phyloP scores from a whole-genome alignment of 73 alveolate genomes.

The Durusdinium trenchii region DNA sequence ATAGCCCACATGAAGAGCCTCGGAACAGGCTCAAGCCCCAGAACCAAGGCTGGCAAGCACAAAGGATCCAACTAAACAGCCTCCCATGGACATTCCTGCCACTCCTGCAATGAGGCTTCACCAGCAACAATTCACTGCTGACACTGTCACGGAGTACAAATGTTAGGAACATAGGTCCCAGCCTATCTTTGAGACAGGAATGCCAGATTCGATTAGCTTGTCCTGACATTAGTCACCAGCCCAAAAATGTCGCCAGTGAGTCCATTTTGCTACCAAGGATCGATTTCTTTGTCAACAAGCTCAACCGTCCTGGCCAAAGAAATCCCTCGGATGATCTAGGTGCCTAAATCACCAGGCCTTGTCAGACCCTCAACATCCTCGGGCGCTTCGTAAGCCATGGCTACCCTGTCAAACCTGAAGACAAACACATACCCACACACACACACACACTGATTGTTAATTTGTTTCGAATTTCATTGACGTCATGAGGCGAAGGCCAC shows the following conservation, averaged over 20 bases:
- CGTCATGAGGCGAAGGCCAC: too few species aligned
- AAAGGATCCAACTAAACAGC: conserved; percentile 29
- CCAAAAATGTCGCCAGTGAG: background rate
- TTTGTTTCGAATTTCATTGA: too few species aligned
- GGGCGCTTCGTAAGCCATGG: conserved; percentile 87
- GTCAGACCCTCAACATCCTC: conserved; percentile 53
- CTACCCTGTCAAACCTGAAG: conserved; percentile 79
- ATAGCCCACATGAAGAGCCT: conserved; percentile 80
- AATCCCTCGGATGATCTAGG: background rate
- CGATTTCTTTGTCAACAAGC: conserved; percentile 75
- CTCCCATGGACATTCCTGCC: conserved; percentile 88
- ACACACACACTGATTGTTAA: too few species aligned
- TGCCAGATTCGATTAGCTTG: conserved; percentile 23
- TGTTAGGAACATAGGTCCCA: background rate
- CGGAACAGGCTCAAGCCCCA: background rate
- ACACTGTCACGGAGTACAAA: too few species aligned
- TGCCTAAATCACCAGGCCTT: background rate
- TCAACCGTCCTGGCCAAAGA: conserved; percentile 41
- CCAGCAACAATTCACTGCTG: too few species aligned
- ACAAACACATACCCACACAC: too few species aligned
- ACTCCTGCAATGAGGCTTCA: conserved; percentile 39
- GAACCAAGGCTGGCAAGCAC: background rate
- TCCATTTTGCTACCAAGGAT: background rate
- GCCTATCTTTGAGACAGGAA: conserved; percentile 63
- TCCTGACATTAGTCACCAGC: background rate